Evolutionary conservation across 2,329 filamentous ascomycete genomes (phyloP), one percentile per base, ranked within the genome.

Genomic region (Aureobasidium sp.): DNA sequence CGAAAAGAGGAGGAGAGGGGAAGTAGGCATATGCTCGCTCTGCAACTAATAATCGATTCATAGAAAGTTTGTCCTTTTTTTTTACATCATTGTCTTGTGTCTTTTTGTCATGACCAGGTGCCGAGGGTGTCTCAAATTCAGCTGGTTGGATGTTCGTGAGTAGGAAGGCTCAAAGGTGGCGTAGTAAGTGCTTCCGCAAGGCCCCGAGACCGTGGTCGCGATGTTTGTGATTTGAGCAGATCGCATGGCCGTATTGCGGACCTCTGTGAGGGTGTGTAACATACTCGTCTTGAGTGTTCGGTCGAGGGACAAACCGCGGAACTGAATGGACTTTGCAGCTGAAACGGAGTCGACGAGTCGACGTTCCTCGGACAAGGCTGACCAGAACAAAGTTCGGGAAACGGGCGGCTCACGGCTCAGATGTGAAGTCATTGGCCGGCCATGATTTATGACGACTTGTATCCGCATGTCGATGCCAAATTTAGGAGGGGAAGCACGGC

Each of bases 21-120:
- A 52, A 44, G 42, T 56, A 57, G 47, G 52, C 47, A 19, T 57
- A 40, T 44, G 52, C 52, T 44, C 50, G 29, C 42, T 59, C 45
- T 45, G 57, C 45, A 60, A 50, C 33, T 50, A 60, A 56, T 63
- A 61, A 49, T 57, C 37, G 12, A 31, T 31, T 48, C 29, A 50
- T 60, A 60, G 57, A 60, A 60, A 47, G 57, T 48, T 33, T 31
- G 42, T 47, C 42, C 19, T 47, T 14, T 33, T 29, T 37, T 29
- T 9, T 5, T 29, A 15, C 12, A 40, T 7, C 22, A 19, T 17
- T 19, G 1, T 56, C 7, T 44, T 44, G 24, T 45, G 37, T 14
- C 17, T 40, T 15, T 15, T 37, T 24, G 31, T 27, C 33, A 22
- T 39, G 44, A 19, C 48, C 19, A 48, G n/a, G 15, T 59, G 42